Base-by-base conservation (phyloP, 257 asterid species). In the Rhazya stricta region DNA sequence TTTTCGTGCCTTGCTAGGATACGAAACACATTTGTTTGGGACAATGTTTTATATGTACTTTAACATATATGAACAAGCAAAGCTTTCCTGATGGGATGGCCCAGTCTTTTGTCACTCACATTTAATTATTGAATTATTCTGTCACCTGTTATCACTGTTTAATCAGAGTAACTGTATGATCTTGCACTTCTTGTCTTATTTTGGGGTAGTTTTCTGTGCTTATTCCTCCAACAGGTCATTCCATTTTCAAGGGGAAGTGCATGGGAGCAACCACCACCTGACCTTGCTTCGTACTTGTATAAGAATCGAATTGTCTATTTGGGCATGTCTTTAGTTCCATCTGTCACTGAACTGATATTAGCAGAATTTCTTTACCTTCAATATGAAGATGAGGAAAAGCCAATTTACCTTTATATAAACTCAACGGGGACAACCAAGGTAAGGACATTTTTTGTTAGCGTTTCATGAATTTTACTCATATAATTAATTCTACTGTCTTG, bases 361-460 rank as follows among this genome's bases (percentile, higher is more conserved):
- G 99, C 97, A 21, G 96, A 95, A 79, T 92, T 95, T 79, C 89
- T 92, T 73, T 92, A 89, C 87, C 96, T 95, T 75, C 94, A 91
- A 81, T 85, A 88, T 71, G 98, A 92, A 82, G 94, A 91, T 70
- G 93, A 83, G 53, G 79, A 84, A 50, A 95, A 95, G 81, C 99
- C 99, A 65, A 88, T 95, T 78, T 95, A 90, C 86, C 89, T 95
- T 32, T 95, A 95, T 75, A 69, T 95, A 76, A 95, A 95, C 83
- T 95, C 99, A 78, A 92, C 97, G 15, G 98, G 99, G 74, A 91
- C 97, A 41, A 89, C 98, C 76, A 91, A 95, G 97, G 99, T 95
- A 66, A 82, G 90, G 69, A 61, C 58, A 75, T 71, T 21, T 69
- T 80, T 60, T 10, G 29, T 25, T 21, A 65, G 18, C 36, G 12